Evolutionary conservation across 1,284 basidiomycete genomes (phyloP), one percentile per base, ranked within the genome.

Genomic region (Papiliotrema flavescens): DNA sequence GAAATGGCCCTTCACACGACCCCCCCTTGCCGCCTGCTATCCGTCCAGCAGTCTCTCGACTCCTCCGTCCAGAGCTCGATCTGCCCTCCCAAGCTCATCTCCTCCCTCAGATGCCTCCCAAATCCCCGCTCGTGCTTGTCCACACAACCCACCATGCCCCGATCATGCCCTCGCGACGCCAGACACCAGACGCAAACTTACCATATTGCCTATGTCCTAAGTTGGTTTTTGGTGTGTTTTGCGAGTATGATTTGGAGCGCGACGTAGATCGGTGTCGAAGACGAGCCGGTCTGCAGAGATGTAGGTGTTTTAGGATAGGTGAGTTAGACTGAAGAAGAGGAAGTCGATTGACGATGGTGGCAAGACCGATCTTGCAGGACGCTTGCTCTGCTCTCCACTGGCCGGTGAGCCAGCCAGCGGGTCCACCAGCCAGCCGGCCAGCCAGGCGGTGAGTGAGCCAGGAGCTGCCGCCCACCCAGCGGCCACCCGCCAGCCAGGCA

Each of bases 161-260:
- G n/a, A n/a, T n/a, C n/a, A n/a, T n/a, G n/a, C n/a, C n/a, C n/a
- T n/a, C n/a, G n/a, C n/a, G n/a, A n/a, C n/a, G n/a, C n/a, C n/a
- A n/a, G n/a, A n/a, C n/a, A n/a, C n/a, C n/a, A n/a, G n/a, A n/a
- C 41, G 19, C 42, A 22, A 26, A 46, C 43, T 46, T 46, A 45
- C 51, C 43, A 46, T 53, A 17, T 46, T 45, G 43, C n/a, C 6
- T 36, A 40, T n/a, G 39, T 40, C 15, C 39, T 40, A 20, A 7
- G 5, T 40, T 40, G 39, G 15, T 40, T 40, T 40, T 40, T 40
- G 28, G 23, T 23, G 24, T 17, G 14, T 36, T 39, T 36, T 49
- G 11, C 20, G 37, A 20, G 36, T 14, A 6, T 23, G 32, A 37
- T 37, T 49, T 45, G n/a, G 15, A 41, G 39, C 8, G 15, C 9